Conservation (phyloP, 2,329 filamentous ascomycete genomes). For the Fusarium anguioides region DNA sequence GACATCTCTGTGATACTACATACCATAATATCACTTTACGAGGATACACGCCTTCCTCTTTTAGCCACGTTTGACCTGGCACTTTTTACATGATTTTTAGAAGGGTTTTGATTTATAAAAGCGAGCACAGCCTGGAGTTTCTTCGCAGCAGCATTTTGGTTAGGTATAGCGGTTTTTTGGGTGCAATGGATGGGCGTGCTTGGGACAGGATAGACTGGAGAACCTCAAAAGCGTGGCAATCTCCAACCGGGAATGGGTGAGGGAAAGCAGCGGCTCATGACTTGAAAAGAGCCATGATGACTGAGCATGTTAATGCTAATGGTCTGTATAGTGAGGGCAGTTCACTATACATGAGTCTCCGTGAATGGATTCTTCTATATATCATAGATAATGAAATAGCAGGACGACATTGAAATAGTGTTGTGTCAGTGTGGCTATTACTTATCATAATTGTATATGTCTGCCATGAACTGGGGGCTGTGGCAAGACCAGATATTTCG, state of each 20-base stretch:
- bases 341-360: neutral
- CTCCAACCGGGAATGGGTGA: neutral
- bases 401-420: neutral
- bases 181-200: neutral
- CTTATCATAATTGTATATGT: neutral
- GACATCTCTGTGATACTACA: constrained; percentile 14
- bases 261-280: neutral
- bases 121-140: constrained; percentile 43
- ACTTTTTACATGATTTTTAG: constrained; percentile 13
- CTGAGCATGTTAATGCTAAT: neutral
- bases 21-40: constrained; percentile 26
- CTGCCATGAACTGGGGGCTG: neutral
- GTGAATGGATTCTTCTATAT: neutral
- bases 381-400: neutral
- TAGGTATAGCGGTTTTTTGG: constrained; percentile 5
- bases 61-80: constrained; percentile 9
- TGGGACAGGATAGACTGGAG: neutral
- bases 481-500: neutral
- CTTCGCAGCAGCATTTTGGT: constrained; percentile 21
- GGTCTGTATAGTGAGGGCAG: neutral
- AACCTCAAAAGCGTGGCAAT: neutral
- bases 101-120: constrained; percentile 25
- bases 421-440: neutral
- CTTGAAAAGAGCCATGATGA: neutral
- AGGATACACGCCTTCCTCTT: constrained; percentile 3